phyloP scores from a whole-genome alignment of 75 land plant species.

The Ceratopteris richardii region DNA sequence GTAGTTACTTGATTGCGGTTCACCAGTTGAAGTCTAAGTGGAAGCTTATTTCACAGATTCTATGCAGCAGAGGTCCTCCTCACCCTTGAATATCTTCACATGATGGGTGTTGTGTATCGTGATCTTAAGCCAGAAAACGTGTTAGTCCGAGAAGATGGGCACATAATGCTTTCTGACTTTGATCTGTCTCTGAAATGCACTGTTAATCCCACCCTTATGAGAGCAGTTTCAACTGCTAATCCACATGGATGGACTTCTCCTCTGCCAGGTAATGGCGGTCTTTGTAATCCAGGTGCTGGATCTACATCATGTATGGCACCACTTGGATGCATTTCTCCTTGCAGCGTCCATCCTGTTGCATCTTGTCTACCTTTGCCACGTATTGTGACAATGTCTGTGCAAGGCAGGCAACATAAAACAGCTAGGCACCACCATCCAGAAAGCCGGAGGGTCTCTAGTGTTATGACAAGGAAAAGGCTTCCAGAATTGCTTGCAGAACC shows the following conservation, averaged over 20 bases:
- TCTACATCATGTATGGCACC: background rate
- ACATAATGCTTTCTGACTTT: constrained; percentile 79
- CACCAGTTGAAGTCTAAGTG: background rate
- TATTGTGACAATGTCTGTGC: too few species aligned
- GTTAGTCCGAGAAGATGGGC: constrained; percentile 59
- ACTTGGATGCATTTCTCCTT: constrained; percentile 13
- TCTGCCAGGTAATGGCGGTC: background rate
- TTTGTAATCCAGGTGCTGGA: background rate
- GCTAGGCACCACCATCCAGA: too few species aligned
- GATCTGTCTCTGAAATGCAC: constrained; percentile 57
- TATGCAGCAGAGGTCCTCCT: constrained; percentile 65
- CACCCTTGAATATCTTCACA: constrained; percentile 67
- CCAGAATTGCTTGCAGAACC: constrained; percentile 54
- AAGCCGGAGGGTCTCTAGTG: background rate
- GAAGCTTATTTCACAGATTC: constrained; percentile 23
- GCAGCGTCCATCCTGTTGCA: background rate
- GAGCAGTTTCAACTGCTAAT: background rate
- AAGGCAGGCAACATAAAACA: too few species aligned
- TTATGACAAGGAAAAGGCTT: background rate
- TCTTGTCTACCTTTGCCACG: background rate
- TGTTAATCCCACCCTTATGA: constrained; percentile 22
- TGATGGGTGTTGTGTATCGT: constrained; percentile 57
- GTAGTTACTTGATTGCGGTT: background rate
- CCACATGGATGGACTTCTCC: constrained; percentile 4
- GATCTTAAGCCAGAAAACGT: constrained; percentile 80